A percentile compares a stretch with the other conserved stretches of the same genome.
Conservation (phyloP, 2,329 filamentous ascomycete genomes). For the Capronia coronata region DNA sequence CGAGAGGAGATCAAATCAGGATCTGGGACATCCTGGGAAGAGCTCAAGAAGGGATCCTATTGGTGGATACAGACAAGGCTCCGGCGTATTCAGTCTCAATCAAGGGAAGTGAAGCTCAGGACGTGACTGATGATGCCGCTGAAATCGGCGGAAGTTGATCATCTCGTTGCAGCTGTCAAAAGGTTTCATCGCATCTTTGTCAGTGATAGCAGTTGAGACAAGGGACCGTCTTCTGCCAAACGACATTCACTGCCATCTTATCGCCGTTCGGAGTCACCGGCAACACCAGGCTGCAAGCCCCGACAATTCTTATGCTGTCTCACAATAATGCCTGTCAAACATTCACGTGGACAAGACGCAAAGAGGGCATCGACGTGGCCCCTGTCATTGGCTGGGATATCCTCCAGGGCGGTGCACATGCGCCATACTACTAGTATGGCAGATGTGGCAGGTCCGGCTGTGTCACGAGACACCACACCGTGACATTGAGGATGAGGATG, state of each 20-base stretch:
- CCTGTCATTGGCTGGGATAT: background rate
- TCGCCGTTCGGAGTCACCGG: too few species aligned
- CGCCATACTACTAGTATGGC: background rate
- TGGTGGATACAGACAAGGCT: slow-evolving; percentile 41
- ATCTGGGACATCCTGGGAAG: slow-evolving; percentile 44
- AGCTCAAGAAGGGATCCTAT: slow-evolving; percentile 40
- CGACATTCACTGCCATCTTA: too few species aligned
- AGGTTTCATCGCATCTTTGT: background rate
- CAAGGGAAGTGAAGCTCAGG: background rate
- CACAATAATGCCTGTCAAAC: background rate
- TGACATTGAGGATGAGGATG: background rate
- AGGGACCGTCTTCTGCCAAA: too few species aligned
- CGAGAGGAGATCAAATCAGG: slow-evolving; percentile 33
- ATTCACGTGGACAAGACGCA: background rate
- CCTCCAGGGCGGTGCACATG: background rate
- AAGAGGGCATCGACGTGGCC: background rate
- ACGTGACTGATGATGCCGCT: background rate
- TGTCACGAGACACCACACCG: background rate
- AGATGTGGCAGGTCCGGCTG: background rate
- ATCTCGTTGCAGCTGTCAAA: background rate
- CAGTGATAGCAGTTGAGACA: too few species aligned
- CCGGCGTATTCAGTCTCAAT: slow-evolving; percentile 29
- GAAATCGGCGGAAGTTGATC: slow-evolving; percentile 1
- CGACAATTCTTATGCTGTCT: background rate
- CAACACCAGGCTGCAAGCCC: too few species aligned